phyloP scores from a whole-genome alignment of 495 filamentous ascomycete species.

The Hypoxylon crocopeplum region DNA sequence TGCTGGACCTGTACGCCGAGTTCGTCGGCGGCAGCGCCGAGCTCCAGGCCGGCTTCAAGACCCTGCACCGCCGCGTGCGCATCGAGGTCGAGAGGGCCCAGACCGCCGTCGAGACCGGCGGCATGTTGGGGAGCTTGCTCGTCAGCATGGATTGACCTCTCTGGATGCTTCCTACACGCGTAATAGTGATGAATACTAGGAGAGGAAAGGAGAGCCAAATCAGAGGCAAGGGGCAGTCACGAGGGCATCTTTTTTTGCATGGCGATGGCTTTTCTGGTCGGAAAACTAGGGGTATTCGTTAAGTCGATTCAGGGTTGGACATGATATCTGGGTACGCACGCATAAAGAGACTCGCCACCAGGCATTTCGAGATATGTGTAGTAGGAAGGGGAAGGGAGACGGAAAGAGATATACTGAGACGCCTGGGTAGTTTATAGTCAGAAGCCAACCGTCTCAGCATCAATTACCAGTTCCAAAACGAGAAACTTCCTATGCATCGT shows the following conservation, averaged over 20 bases:
- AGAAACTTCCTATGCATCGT: too few species aligned
- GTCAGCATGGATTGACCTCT: constrained; percentile 42
- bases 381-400: not conserved
- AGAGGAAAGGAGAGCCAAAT: not conserved
- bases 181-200: too few species aligned
- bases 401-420: too few species aligned
- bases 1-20: constrained; percentile 86
- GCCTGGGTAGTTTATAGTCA: too few species aligned
- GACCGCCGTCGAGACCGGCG: constrained; percentile 74
- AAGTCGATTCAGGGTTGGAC: constrained; percentile 2
- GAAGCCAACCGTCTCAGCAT: too few species aligned
- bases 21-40: constrained; percentile 76
- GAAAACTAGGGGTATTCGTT: constrained; percentile 17
- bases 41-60: constrained; percentile 69
- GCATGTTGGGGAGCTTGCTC: constrained; percentile 83
- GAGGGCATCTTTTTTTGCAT: constrained; percentile 43
- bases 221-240: not conserved
- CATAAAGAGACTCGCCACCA: not conserved
- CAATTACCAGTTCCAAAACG: too few species aligned
- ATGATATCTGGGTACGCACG: constrained; percentile 8
- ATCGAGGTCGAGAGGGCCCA: constrained; percentile 82
- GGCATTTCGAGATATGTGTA: not conserved
- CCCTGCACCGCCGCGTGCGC: constrained; percentile 71
- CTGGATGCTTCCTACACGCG: too few species aligned
- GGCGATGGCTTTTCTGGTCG: constrained; percentile 49